phyloP scores from a whole-genome alignment of 495 filamentous ascomycete genomes.

The Neurospora sp. region DNA sequence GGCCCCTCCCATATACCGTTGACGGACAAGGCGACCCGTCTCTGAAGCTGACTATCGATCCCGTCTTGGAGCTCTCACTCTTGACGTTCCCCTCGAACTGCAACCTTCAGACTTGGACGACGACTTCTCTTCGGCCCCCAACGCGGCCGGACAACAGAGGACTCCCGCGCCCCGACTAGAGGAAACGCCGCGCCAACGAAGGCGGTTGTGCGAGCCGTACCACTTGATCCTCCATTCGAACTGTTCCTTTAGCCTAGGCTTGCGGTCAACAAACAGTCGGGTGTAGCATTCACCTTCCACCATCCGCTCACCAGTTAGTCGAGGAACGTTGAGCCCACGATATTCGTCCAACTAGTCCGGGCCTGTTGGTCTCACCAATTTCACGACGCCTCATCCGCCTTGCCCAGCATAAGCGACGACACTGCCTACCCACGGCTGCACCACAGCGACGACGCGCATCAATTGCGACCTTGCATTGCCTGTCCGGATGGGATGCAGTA shows the following conservation, averaged over 20 bases:
- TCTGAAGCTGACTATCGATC: not conserved
- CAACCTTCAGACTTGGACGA: not conserved
- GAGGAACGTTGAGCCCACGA: not conserved
- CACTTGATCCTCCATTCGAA: not conserved
- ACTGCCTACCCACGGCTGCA: not conserved
- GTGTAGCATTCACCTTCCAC: not conserved
- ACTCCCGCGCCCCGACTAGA: not conserved
- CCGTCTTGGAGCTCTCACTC: not conserved
- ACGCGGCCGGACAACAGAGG: not conserved
- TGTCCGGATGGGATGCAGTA: not conserved
- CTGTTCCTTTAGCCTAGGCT: not conserved
- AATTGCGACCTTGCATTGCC: not conserved
- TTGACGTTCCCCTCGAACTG: not conserved
- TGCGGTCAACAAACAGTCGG: not conserved
- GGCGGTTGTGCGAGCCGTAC: not conserved
- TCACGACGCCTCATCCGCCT: not conserved
- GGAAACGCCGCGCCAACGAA: not conserved
- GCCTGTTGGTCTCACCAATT: not conserved
- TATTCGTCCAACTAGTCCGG: not conserved
- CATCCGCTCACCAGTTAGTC: not conserved
- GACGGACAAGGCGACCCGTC: not conserved
- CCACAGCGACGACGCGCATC: not conserved
- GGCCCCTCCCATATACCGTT: not conserved
- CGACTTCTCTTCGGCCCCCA: not conserved
- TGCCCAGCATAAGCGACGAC: not conserved